Evolutionary conservation across 345 rosid species (phyloP).

Genomic region (Schrenkiella parvula): DNA sequence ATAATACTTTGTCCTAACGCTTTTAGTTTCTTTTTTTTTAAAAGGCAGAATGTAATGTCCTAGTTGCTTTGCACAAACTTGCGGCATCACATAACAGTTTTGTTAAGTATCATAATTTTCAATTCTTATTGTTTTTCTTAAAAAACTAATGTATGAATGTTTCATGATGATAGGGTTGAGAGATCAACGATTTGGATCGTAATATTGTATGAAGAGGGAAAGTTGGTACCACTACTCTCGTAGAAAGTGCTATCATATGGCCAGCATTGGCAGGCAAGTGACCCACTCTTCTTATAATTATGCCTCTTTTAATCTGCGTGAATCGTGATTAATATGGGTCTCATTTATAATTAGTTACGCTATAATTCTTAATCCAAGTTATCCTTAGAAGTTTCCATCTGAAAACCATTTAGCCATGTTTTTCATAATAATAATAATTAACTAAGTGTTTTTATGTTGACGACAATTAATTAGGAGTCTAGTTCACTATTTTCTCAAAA

Average conservation of each 20-base stretch:
- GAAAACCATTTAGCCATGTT: neutral
- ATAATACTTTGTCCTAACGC: neutral
- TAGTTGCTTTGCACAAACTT: neutral
- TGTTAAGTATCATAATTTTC: neutral
- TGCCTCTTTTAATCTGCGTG: neutral
- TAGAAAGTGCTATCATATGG: slow-evolving; percentile 22
- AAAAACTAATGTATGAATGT: neutral
- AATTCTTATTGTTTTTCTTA: neutral
- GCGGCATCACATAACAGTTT: neutral
- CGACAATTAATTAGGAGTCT: neutral
- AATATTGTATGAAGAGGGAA: slow-evolving; percentile 14
- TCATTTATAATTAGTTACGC: neutral
- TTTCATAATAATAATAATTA: neutral
- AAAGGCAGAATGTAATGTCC: neutral
- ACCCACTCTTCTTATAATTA: slow-evolving; percentile 11
- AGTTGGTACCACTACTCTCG: slow-evolving; percentile 29
- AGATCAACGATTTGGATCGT: slow-evolving; percentile 27
- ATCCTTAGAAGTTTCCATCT: slow-evolving; percentile 10
- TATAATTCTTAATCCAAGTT: neutral
- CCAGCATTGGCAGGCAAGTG: slow-evolving; percentile 26
- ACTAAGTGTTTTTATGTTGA: neutral
- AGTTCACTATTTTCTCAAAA: neutral
- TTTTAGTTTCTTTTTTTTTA: neutral
- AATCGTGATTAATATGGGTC: neutral
- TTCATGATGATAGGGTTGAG: slow-evolving; percentile 15